A percentile compares a stretch with the other conserved stretches of the same genome.
These are phyloP conservation scores for Trichoderma simmonsii DNA, from an alignment of 2,329 filamentous ascomycete species.

Conservation along the genomic window DNA sequence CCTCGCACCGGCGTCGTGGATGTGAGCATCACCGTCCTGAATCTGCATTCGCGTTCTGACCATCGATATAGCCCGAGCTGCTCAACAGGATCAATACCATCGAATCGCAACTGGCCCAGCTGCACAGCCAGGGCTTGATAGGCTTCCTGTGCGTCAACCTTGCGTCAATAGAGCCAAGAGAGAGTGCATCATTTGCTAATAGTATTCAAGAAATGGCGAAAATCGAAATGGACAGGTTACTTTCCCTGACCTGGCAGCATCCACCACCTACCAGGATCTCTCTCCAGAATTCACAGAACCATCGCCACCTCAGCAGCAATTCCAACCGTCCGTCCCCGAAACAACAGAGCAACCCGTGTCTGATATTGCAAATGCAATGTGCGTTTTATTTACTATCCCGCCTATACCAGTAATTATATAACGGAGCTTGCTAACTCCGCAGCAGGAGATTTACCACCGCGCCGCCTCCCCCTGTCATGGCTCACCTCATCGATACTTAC, in stretches of 20 bases:
- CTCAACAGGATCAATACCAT: constrained; percentile 14
- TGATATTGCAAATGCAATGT: constrained; percentile 2
- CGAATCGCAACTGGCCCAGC: constrained; percentile 11
- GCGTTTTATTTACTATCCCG: neutral
- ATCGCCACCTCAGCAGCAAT: constrained; percentile 9
- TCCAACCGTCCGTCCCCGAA: neutral
- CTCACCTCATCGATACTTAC: constrained; percentile 13
- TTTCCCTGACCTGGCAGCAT: constrained; percentile 6
- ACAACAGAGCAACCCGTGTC: neutral
- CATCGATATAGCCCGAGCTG: constrained; percentile 2
- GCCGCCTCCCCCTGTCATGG: constrained; percentile 10
- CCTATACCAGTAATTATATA: too few relatives aligned
- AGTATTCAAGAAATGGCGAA: neutral
- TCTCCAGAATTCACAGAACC: constrained; percentile 11
- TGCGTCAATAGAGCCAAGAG: too few relatives aligned
- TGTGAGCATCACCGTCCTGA: neutral
- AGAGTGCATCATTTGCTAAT: neutral
- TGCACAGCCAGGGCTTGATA: constrained; percentile 9
- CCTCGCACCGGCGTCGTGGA: constrained; percentile 11
- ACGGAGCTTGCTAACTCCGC: neutral
- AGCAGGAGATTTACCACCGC: constrained; percentile 6
- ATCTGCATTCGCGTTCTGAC: neutral
- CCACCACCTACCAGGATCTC: neutral
- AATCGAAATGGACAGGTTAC: neutral
- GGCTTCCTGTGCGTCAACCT: constrained; percentile 5